A percentile compares a stretch with the other conserved stretches of the same genome.
Evolutionary conservation across 208 protist genomes (phyloP).

Genomic region (Trypanosoma mega): DNA sequence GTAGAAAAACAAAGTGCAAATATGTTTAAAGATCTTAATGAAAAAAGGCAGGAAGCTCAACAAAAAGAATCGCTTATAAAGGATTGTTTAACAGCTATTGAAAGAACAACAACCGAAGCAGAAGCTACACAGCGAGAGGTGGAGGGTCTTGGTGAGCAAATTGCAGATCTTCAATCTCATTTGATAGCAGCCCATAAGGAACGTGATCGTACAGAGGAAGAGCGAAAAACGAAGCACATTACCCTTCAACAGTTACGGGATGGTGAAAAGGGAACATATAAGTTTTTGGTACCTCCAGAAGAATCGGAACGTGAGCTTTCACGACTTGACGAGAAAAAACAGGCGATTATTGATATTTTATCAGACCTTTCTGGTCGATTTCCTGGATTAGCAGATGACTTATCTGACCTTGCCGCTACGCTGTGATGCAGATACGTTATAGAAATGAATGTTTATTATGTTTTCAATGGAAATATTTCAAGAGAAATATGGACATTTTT

Average conservation of each 20-base stretch:
- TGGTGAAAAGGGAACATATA: slow-evolving; percentile 79
- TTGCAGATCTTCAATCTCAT: slow-evolving; percentile 66
- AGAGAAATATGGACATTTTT: slow-evolving; percentile 5
- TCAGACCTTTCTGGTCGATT: slow-evolving; percentile 68
- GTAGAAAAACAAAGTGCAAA: slow-evolving; percentile 87
- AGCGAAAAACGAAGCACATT: slow-evolving; percentile 75
- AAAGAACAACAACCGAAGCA: slow-evolving; percentile 69
- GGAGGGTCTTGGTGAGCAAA: slow-evolving; percentile 59
- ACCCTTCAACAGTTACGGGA: slow-evolving; percentile 85
- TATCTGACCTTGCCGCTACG: slow-evolving; percentile 19
- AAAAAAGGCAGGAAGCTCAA: slow-evolving; percentile 84
- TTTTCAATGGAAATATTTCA: neutral
- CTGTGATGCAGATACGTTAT: slow-evolving; percentile 4
- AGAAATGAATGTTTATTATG: slow-evolving; percentile 4
- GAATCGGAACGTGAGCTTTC: slow-evolving; percentile 40
- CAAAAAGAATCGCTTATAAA: slow-evolving; percentile 78
- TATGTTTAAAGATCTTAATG: slow-evolving; percentile 87
- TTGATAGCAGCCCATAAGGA: slow-evolving; percentile 57
- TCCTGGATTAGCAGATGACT: slow-evolving; percentile 64
- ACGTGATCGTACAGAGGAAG: slow-evolving; percentile 65
- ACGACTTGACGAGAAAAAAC: slow-evolving; percentile 63
- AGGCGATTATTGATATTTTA: slow-evolving; percentile 64
- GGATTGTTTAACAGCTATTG: slow-evolving; percentile 77
- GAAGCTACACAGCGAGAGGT: slow-evolving; percentile 77
- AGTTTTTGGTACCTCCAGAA: slow-evolving; percentile 73